These are phyloP conservation scores for Pseudonectria foliicola DNA, from an alignment of 2,329 filamentous ascomycete genomes.

Conservation along the genomic window DNA sequence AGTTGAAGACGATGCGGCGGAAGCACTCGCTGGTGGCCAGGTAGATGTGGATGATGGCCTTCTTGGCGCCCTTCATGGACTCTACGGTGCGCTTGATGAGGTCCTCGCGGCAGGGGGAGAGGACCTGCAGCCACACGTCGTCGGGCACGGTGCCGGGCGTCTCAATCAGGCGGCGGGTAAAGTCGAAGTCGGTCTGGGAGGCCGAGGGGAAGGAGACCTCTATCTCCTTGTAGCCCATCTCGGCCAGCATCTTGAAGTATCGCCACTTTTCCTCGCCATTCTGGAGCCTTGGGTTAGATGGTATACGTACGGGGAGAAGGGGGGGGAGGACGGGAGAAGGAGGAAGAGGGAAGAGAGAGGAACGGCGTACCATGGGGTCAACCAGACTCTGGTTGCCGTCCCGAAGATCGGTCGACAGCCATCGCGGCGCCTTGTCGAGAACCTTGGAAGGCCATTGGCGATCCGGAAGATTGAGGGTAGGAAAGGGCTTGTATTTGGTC, in stretches of 20 bases:
- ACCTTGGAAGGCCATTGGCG: constrained; percentile 79
- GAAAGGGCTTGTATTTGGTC: constrained; percentile 68
- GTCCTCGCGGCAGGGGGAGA: constrained; percentile 86
- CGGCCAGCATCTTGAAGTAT: constrained; percentile 90
- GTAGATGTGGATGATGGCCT: constrained; percentile 92
- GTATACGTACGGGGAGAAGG: not conserved
- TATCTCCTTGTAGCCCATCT: constrained; percentile 95
- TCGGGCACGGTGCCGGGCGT: constrained; percentile 15
- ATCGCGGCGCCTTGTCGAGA: constrained; percentile 78
- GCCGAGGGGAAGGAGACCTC: constrained; percentile 94
- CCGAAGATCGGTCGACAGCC: constrained; percentile 75
- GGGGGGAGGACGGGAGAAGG: not conserved
- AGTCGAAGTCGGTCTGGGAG: constrained; percentile 93
- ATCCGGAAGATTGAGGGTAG: constrained; percentile 51
- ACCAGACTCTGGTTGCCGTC: constrained; percentile 93
- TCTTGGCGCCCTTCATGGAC: constrained; percentile 81
- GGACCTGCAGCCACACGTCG: constrained; percentile 86
- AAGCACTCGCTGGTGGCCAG: constrained; percentile 95
- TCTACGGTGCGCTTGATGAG: constrained; percentile 87
- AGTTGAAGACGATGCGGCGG: constrained; percentile 82
- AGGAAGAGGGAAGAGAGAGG: not conserved
- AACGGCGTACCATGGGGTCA: constrained; percentile 72
- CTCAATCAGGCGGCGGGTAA: constrained; percentile 78
- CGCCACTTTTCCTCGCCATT: constrained; percentile 91
- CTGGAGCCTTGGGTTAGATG: constrained; percentile 34